Evolutionary conservation across 257 asterid species (phyloP).

Genomic region (Capsicum chinense): DNA sequence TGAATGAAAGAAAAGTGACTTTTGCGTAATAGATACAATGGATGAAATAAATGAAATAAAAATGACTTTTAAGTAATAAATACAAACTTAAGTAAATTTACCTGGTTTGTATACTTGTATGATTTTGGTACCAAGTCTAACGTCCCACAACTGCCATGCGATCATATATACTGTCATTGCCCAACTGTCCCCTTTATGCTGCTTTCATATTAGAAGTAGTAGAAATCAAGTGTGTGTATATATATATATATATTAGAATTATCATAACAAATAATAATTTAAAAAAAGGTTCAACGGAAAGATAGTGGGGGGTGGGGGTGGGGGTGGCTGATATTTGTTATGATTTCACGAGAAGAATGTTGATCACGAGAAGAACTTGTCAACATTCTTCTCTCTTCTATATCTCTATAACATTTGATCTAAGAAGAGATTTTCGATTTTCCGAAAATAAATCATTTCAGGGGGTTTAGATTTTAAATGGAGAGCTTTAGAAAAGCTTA

Average conservation of each 20-base stretch:
- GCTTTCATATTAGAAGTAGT: neutral
- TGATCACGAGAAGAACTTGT: neutral
- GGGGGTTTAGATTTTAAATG: conserved; percentile 41
- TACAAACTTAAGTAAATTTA: neutral
- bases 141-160: conserved; percentile 27
- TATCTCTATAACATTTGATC: conserved; percentile 31
- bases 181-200: conserved; percentile 24
- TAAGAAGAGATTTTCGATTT: neutral
- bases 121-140: conserved; percentile 10
- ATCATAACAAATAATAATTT: too few relatives aligned
- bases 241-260: neutral
- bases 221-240: neutral
- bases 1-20: too few relatives aligned
- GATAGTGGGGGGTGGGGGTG: neutral
- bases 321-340: too few relatives aligned
- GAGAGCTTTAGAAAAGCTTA: conserved; percentile 94
- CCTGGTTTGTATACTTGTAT: neutral
- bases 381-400: conserved; percentile 37
- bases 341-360: neutral
- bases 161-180: conserved; percentile 13
- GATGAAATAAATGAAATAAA: too few relatives aligned
- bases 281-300: neutral
- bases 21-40: too few relatives aligned
- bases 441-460: conserved; percentile 26
- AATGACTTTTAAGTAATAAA: too few relatives aligned